Evolutionary conservation across 345 rosid species (phyloP).

Genomic region (Clausena lansium): DNA sequence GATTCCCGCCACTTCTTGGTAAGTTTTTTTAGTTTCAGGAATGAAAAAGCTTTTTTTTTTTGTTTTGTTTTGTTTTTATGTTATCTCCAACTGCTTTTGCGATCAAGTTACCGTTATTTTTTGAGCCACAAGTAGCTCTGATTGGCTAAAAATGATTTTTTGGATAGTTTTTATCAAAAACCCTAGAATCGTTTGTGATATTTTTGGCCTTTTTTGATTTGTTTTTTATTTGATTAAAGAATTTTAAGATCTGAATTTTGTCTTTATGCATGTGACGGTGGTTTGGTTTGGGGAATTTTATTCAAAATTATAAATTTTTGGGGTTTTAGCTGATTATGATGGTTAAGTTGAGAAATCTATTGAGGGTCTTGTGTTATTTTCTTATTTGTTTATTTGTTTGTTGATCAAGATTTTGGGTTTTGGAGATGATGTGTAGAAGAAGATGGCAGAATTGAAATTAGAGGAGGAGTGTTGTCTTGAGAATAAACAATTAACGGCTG

Average conservation of each 20-base stretch:
- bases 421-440: constrained; percentile 45
- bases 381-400: constrained; percentile 4
- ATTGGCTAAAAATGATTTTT: constrained; percentile 20
- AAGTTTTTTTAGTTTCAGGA: constrained; percentile 15
- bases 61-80: too few species aligned
- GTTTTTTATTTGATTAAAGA: constrained; percentile 32
- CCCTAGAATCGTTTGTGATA: constrained; percentile 30
- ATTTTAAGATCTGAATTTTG: constrained; percentile 55
- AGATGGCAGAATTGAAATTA: constrained; percentile 47
- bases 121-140: constrained; percentile 22
- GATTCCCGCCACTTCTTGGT: constrained; percentile 68
- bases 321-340: constrained; percentile 23
- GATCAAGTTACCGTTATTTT: constrained; percentile 24
- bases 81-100: constrained; percentile 11
- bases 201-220: constrained; percentile 4
- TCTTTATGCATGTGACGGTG: constrained; percentile 22
- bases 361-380: not conserved
- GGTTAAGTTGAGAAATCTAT: constrained; percentile 1
- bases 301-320: constrained; percentile 17
- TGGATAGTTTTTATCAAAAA: constrained; percentile 15
- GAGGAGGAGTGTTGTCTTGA: constrained; percentile 82
- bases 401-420: constrained; percentile 38
- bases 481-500: constrained; percentile 76
- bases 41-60: not conserved
- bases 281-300: constrained; percentile 23